Evolutionary conservation across 768 basidiomycete genomes (phyloP).

Genomic region (Tephrocybe sp.): DNA sequence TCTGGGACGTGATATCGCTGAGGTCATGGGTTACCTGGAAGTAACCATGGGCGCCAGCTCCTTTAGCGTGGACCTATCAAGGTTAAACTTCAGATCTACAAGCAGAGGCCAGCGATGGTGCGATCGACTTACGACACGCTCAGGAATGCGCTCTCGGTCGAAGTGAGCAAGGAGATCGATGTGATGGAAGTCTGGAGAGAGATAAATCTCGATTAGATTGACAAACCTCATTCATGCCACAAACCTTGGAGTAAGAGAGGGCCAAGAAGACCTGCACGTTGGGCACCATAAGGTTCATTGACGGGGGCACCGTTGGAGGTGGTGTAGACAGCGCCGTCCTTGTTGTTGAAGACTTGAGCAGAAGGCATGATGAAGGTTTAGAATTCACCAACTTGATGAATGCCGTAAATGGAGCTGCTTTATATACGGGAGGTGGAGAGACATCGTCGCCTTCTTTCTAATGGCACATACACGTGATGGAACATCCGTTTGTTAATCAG

Average conservation of each 20-base stretch:
- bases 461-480: constrained; percentile 11
- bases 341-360: constrained; percentile 48
- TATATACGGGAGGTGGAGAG: constrained; percentile 6
- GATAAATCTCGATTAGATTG: background rate
- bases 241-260: constrained; percentile 87
- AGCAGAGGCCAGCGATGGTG: constrained; percentile 27
- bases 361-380: constrained; percentile 53
- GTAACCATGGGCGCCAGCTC: constrained; percentile 89
- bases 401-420: constrained; percentile 6
- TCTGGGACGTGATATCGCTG: constrained; percentile 74
- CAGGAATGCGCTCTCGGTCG: constrained; percentile 93
- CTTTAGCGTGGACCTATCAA: constrained; percentile 87
- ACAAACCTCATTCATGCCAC: constrained; percentile 15
- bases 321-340: constrained; percentile 71
- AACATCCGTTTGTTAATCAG: background rate
- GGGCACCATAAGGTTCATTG: constrained; percentile 71
- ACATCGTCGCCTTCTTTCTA: background rate
- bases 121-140: constrained; percentile 71
- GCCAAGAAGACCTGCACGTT: constrained; percentile 70
- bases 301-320: constrained; percentile 83
- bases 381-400: constrained; percentile 12
- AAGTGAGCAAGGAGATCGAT: constrained; percentile 91
- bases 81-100: constrained; percentile 14
- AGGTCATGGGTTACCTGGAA: constrained; percentile 88
- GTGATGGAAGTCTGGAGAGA: constrained; percentile 71